Evolutionary conservation across 129 eudicot genomes (phyloP).

Genomic region (Chrysanthemum lavandulifolium): DNA sequence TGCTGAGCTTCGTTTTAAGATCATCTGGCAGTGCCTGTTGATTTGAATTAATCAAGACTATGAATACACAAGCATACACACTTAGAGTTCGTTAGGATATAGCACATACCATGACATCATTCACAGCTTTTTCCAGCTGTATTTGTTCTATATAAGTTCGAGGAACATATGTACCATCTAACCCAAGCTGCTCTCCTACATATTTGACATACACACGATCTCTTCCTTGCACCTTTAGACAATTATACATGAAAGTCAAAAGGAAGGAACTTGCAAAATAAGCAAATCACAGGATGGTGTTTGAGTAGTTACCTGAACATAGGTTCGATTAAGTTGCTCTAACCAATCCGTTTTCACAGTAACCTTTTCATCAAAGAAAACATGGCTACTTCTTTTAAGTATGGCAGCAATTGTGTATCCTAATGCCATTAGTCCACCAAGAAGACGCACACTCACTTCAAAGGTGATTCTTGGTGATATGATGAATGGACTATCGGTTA

Average conservation of each 20-base stretch:
- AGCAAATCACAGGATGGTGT: not conserved
- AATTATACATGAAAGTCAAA: slow-evolving; percentile 12
- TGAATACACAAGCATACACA: slow-evolving; percentile 15
- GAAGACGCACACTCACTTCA: slow-evolving; percentile 97
- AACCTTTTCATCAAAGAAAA: slow-evolving; percentile 77
- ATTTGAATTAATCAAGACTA: slow-evolving; percentile 26
- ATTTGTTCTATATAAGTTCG: slow-evolving; percentile 97
- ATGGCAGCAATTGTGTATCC: slow-evolving; percentile 97
- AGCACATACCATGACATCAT: slow-evolving; percentile 80
- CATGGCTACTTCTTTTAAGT: slow-evolving; percentile 87
- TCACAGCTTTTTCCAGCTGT: slow-evolving; percentile 86
- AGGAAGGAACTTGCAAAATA: slow-evolving; percentile 13
- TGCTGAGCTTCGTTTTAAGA: slow-evolving; percentile 90
- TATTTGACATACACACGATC: slow-evolving; percentile 75
- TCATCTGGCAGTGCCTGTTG: slow-evolving; percentile 87
- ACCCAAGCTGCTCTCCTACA: slow-evolving; percentile 75
- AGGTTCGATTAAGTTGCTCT: slow-evolving; percentile 89
- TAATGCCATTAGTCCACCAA: slow-evolving; percentile 95
- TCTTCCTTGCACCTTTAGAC: slow-evolving; percentile 87
- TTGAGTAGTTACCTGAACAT: slow-evolving; percentile 65
- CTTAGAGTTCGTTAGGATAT: slow-evolving; percentile 6
- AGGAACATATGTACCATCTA: slow-evolving; percentile 93
- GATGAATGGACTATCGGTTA: slow-evolving; percentile 89
- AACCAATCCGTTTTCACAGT: slow-evolving; percentile 89
- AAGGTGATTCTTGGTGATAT: slow-evolving; percentile 97